Percentiles rank a stretch among this genome's conserved stretches.
These are phyloP conservation scores for Dichotomocladium elegans DNA, from an alignment of 371 early-diverging fungal genomes.

Conservation along the genomic window DNA sequence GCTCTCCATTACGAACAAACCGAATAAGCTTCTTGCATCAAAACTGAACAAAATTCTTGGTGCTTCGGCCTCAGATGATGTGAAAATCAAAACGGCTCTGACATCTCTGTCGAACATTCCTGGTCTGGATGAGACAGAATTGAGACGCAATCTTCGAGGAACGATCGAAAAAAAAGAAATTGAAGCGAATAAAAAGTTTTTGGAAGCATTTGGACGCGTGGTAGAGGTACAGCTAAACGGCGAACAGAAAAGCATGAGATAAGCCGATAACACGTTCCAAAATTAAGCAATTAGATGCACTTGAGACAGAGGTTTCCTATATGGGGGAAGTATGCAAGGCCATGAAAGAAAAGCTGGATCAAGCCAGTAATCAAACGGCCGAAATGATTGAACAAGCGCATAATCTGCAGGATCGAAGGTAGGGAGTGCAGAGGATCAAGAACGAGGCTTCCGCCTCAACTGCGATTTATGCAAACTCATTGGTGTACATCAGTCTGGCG, in stretches of 20 bases:
- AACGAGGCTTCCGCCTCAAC: background rate
- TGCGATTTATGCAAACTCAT: background rate
- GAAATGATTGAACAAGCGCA: conserved; percentile 65
- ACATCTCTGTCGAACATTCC: conserved; percentile 69
- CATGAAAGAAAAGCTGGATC: conserved; percentile 58
- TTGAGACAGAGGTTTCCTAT: conserved; percentile 52
- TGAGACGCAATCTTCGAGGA: conserved; percentile 61
- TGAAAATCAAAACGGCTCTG: conserved; percentile 58
- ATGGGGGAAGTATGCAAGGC: conserved; percentile 58
- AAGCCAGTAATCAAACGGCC: conserved; percentile 52
- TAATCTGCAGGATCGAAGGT: conserved; percentile 61
- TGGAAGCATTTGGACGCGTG: conserved; percentile 60
- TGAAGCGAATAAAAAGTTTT: conserved; percentile 57
- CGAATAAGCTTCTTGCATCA: conserved; percentile 43
- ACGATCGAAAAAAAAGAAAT: conserved; percentile 70
- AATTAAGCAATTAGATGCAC: conserved; percentile 53
- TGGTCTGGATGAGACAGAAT: conserved; percentile 48
- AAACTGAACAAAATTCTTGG: conserved; percentile 57
- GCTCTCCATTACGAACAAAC: conserved; percentile 32
- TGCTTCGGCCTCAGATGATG: conserved; percentile 51
- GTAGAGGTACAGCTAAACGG: conserved; percentile 56
- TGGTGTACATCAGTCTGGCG: conserved; percentile 28
- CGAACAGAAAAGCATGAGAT: background rate
- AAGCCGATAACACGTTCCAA: background rate
- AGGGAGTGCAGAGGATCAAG: no score